A percentile compares a stretch with the other conserved stretches of the same genome.
phyloP scores from a whole-genome alignment of 495 filamentous ascomycete species.

The Hyaloscypha bicolor region DNA sequence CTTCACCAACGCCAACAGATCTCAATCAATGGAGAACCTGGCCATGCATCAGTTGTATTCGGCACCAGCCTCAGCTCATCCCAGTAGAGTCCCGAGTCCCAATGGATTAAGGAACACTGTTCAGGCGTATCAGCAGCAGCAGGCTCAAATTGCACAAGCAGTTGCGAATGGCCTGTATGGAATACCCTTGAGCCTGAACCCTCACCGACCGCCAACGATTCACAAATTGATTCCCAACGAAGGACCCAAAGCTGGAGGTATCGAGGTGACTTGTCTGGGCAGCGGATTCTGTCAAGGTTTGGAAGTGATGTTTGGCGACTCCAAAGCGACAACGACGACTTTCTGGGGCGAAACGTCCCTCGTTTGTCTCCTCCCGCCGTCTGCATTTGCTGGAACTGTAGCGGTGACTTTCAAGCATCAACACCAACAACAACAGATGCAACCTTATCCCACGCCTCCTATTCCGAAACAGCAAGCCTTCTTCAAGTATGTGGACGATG shows the following conservation, averaged over 20 bases:
- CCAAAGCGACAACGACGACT: slow-evolving; percentile 74
- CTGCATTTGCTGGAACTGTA: slow-evolving; percentile 67
- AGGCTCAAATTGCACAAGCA: slow-evolving; percentile 43
- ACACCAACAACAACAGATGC: slow-evolving; percentile 48
- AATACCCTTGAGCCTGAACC: slow-evolving; percentile 37
- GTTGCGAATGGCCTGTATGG: slow-evolving; percentile 39
- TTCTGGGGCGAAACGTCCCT: slow-evolving; percentile 81
- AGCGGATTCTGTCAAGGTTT: slow-evolving; percentile 77
- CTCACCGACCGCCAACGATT: slow-evolving; percentile 57
- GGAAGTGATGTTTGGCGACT: slow-evolving; percentile 85
- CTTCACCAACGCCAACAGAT: slow-evolving; percentile 51
- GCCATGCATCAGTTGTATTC: slow-evolving; percentile 60
- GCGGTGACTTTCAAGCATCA: slow-evolving; percentile 72
- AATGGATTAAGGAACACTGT: slow-evolving; percentile 47
- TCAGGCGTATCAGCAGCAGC: slow-evolving; percentile 42
- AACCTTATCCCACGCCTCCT: slow-evolving; percentile 48
- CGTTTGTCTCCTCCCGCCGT: slow-evolving; percentile 83
- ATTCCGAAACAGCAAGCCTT: slow-evolving; percentile 52
- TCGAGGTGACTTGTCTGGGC: slow-evolving; percentile 83
- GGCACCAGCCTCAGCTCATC: slow-evolving; percentile 65
- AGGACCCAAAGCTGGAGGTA: slow-evolving; percentile 79
- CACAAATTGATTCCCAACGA: slow-evolving; percentile 80
- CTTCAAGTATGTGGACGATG: slow-evolving; percentile 81
- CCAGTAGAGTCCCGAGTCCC: slow-evolving; percentile 54
- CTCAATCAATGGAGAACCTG: slow-evolving; percentile 59